Conservation (phyloP, 2,329 filamentous ascomycete genomes). For the Colletotrichum tabaci region DNA sequence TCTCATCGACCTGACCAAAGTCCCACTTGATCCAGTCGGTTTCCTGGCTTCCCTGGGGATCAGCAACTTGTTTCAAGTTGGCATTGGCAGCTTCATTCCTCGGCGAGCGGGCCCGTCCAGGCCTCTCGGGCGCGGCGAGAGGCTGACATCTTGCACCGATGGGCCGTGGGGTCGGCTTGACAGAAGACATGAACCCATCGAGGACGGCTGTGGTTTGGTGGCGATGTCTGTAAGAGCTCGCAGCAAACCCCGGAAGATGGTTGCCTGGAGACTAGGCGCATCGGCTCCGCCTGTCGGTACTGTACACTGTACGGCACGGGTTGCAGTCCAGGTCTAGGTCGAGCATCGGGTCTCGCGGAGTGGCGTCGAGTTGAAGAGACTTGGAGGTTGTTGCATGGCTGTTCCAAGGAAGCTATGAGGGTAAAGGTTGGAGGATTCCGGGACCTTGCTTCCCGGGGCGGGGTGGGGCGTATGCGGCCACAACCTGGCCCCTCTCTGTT, state of each 20-base stretch:
- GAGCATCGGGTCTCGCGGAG: background rate
- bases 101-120: background rate
- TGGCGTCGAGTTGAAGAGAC: constrained; percentile 8
- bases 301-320: constrained; percentile 1
- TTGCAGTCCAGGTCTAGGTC: background rate
- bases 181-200: background rate
- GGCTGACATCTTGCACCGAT: background rate
- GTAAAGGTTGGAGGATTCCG: background rate
- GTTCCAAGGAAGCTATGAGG: background rate
- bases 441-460: background rate
- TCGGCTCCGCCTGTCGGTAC: constrained; percentile 5
- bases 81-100: background rate
- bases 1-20: background rate
- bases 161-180: background rate
- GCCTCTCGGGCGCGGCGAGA: background rate
- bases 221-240: background rate
- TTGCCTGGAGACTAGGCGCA: constrained; percentile 7
- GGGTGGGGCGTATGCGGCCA: background rate
- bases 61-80: background rate
- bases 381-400: background rate
- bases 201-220: background rate
- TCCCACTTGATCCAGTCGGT: background rate
- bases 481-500: background rate
- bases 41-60: background rate
- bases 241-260: background rate